Conservation (phyloP, 208 protist genomes). For the Crithidia expoeki region DNA sequence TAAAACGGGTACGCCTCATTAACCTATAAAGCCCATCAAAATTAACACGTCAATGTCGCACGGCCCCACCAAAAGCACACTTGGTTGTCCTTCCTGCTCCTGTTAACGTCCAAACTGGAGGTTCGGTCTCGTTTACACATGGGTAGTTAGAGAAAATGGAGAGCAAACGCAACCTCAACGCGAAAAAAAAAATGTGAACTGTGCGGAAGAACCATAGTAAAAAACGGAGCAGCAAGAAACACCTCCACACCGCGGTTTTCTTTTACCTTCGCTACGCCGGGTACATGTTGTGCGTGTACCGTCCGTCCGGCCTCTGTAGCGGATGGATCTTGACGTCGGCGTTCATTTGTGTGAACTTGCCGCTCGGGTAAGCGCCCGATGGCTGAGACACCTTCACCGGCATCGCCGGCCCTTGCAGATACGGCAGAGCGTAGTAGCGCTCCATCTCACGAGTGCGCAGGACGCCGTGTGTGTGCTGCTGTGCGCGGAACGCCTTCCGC, state of each 20-base stretch:
- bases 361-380: slow-evolving; percentile 56
- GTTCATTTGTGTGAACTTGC: slow-evolving; percentile 64
- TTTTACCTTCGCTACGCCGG: slow-evolving; percentile 32
- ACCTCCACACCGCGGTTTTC: background rate
- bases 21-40: too few species aligned
- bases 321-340: slow-evolving; percentile 53
- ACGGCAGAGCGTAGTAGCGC: slow-evolving; percentile 76
- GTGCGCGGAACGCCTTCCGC: slow-evolving; percentile 41
- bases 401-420: slow-evolving; percentile 70
- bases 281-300: slow-evolving; percentile 69
- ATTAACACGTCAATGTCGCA: too few species aligned
- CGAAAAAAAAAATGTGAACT: too few species aligned
- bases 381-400: slow-evolving; percentile 52
- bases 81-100: too few species aligned
- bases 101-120: too few species aligned
- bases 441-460: slow-evolving; percentile 72
- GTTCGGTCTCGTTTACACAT: too few species aligned
- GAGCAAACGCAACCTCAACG: too few species aligned
- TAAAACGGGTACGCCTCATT: too few species aligned
- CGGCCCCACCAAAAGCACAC: too few species aligned
- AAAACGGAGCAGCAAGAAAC: background rate
- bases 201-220: slow-evolving; percentile 3
- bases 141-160: too few species aligned
- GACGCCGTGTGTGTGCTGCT: slow-evolving; percentile 50
- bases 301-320: slow-evolving; percentile 56